These are phyloP conservation scores for Microbotryum intermedium DNA, from an alignment of 1,284 basidiomycete genomes.

Conservation along the genomic window DNA sequence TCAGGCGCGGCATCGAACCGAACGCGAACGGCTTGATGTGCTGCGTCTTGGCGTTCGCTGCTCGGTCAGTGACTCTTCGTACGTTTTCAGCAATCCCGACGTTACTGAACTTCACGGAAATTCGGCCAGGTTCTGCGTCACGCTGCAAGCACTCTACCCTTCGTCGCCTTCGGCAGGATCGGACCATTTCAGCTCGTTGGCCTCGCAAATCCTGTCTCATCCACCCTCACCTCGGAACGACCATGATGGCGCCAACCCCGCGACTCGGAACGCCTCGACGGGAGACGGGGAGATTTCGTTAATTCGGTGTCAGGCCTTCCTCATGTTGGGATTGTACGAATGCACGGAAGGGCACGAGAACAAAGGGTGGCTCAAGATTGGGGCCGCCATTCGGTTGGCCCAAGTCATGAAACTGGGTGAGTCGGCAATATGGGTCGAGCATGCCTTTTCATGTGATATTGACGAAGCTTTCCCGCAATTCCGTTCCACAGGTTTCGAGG, in stretches of 20 bases:
- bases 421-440: conserved; percentile 19
- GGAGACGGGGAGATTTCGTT: conserved; percentile 25
- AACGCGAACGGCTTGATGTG: conserved; percentile 12
- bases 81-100: neutral
- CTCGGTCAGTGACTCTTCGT: neutral
- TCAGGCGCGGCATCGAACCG: neutral
- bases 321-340: conserved; percentile 30
- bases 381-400: conserved; percentile 28
- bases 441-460: too few species aligned
- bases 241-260: neutral
- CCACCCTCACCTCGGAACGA: conserved; percentile 5
- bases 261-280: neutral
- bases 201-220: conserved; percentile 15
- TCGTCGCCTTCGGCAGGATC: conserved; percentile 12
- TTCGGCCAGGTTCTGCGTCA: conserved; percentile 8
- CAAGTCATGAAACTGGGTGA: conserved; percentile 26
- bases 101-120: too few species aligned
- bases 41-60: conserved; percentile 27
- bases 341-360: conserved; percentile 28
- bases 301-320: conserved; percentile 27
- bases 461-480: neutral
- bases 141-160: conserved; percentile 16
- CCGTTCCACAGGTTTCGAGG: neutral
- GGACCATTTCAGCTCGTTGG: conserved; percentile 23
- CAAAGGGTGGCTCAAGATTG: conserved; percentile 29